phyloP scores from a whole-genome alignment of 495 filamentous ascomycete species.

The Xylaria cubensis region DNA sequence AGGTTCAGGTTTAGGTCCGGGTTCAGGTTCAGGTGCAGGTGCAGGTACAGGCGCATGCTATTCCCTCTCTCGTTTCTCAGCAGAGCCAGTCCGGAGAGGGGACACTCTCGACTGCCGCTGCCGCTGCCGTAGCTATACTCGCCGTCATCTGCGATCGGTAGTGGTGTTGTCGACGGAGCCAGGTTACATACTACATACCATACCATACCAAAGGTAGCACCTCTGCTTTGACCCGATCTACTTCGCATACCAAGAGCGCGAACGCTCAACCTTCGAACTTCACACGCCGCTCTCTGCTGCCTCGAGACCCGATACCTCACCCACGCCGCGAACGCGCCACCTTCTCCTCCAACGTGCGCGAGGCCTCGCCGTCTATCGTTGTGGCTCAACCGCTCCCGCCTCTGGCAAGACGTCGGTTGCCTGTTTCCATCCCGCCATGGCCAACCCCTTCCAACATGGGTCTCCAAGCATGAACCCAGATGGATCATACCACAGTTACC shows the following conservation, averaged over 20 bases:
- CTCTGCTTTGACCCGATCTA: slow-evolving; percentile 18
- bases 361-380: neutral
- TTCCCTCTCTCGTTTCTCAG: neutral
- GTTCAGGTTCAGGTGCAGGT: neutral
- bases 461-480: slow-evolving; percentile 40
- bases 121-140: neutral
- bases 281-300: neutral
- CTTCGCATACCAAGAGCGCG: neutral
- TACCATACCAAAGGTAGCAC: neutral
- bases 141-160: slow-evolving; percentile 1
- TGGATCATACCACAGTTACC: slow-evolving; percentile 36
- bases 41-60: neutral
- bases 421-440: slow-evolving; percentile 32
- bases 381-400: neutral
- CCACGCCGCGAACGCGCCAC: neutral
- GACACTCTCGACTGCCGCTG: neutral
- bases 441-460: slow-evolving; percentile 41
- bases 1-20: neutral
- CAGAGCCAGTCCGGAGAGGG: neutral
- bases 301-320: slow-evolving; percentile 1
- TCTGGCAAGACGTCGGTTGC: neutral
- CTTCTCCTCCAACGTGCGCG: neutral
- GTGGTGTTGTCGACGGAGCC: slow-evolving; percentile 18
- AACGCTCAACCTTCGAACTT: neutral
- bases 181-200: neutral